Base-by-base conservation (phyloP, 306 rosid species). In the Begonia peltatifolia region DNA sequence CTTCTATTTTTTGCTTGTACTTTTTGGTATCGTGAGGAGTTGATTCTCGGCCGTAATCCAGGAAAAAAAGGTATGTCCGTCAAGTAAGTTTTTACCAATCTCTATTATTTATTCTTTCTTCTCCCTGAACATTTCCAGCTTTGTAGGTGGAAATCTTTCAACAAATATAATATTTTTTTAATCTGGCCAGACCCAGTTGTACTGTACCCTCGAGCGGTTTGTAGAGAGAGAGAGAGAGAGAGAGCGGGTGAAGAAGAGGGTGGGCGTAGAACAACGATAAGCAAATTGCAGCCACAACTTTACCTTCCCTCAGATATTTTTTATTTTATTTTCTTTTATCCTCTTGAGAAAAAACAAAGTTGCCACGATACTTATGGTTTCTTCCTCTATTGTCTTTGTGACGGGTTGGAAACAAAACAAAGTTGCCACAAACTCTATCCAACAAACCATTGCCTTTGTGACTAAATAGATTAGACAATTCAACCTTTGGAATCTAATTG, bases 201-300 rank as follows among this genome's bases (percentile, higher is more conserved):
- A 57, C 41, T 72, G 60, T 54, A 57, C 41, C 2, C 42, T 41
- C 46, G 11, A 56, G 74, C 0, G 17, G 59, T 59, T 52, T 41
- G 18, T 17, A 17, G 35, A 25, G 35, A 25, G 59, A 43, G 68
- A 69, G 69, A 66, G 42, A 35, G 64, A 64, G 54, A 48, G 47
- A 47, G 14, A 12, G 46, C 14, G 55, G 59, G 57, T 35, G 82
- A 74, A 65, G 70, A 55, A 52, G 79, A 14, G 25, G 66, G 81
- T 59, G 73, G 78, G 65, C 65, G 70, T 69, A 60, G 87, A 36
- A 14, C 63, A 74, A 79, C 71, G 92, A 75, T 56, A 61, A 72
- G 70, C 76, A 58, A 79, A 61, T 56, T 57, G 56, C 61, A 73
- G 76, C 99, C 99, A 86, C 95, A 69, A 53, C 67, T 75, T 78